These are phyloP conservation scores for Cynara cardunculus DNA, from an alignment of 129 eudicot species.

Conservation along the genomic window DNA sequence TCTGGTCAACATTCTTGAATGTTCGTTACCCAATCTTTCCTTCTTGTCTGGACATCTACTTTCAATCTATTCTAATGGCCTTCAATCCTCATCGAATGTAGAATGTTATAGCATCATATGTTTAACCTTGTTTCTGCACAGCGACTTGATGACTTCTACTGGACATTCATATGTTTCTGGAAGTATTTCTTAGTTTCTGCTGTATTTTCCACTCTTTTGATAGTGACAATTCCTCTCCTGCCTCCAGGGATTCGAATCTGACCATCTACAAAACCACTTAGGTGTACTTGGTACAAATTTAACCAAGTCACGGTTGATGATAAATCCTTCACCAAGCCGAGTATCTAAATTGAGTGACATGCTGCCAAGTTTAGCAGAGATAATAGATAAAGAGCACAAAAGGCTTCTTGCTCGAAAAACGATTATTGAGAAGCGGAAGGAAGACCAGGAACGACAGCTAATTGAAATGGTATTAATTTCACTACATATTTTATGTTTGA, in stretches of 20 bases:
- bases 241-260: background rate
- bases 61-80: background rate
- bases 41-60: background rate
- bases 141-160: background rate
- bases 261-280: background rate
- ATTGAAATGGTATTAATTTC: background rate
- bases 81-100: background rate
- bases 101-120: background rate
- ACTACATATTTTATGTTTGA: background rate
- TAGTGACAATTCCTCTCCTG: background rate
- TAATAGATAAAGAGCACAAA: conserved; percentile 66
- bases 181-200: background rate
- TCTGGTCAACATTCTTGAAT: background rate
- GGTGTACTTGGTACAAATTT: background rate
- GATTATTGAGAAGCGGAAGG: conserved; percentile 70
- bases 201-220: background rate
- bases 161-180: background rate
- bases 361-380: conserved; percentile 47
- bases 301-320: background rate
- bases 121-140: background rate
- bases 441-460: conserved; percentile 41
- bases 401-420: conserved; percentile 68
- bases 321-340: conserved; percentile 35
- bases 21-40: background rate
- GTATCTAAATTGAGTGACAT: conserved; percentile 42